Base-by-base conservation (phyloP, 2,329 filamentous ascomycete species). In the Aspergillus sp. region DNA sequence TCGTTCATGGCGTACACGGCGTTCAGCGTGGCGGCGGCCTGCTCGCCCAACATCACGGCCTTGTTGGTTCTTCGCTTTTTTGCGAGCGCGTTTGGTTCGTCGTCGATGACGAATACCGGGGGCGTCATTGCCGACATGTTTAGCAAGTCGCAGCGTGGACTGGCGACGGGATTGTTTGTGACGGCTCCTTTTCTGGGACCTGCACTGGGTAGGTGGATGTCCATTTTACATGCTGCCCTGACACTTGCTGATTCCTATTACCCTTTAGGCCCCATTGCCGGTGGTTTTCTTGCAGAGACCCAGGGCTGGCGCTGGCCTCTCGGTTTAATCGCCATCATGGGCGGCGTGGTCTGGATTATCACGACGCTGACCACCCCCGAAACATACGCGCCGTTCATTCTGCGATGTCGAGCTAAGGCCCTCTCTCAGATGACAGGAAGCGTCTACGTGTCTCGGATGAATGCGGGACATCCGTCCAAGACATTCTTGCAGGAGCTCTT, bases 241-340 rank as follows among this genome's bases (percentile, higher is more conserved):
- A 19, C 19, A 19, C 19, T 19, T 19, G 19, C 19, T 19, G 19
- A 19, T 19, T 4, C 19, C 19, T 19, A 19, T 82, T 82, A 1
- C 79, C 83, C 1, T 75, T 61, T 65, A 59, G 79, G 83, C 0
- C 83, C 83, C 3, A 78, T 86, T 36, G 74, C 77, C 7, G 79
- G 79, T 43, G 82, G 82, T 5, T 86, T 86, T 59, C 66, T 85
- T 1, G 78, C 78, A 6, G 71, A 80, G 56, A 69, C 72, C 3
- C 73, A 73, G 27, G 82, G 81, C 9, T 85, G 83, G 83, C 68
- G 80, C 51, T 86, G 83, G 83, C 75, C 85, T 13, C 69, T 77
- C 56, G 79, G 78, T 2, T 59, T 84, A 34, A 73, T 79, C 56
- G 73, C 78, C 34, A 77, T 79, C 45, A 82, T 85, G 59, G 80